These are phyloP conservation scores for Claviceps spartinae DNA, from an alignment of 2,329 filamentous ascomycete species.

Conservation along the genomic window DNA sequence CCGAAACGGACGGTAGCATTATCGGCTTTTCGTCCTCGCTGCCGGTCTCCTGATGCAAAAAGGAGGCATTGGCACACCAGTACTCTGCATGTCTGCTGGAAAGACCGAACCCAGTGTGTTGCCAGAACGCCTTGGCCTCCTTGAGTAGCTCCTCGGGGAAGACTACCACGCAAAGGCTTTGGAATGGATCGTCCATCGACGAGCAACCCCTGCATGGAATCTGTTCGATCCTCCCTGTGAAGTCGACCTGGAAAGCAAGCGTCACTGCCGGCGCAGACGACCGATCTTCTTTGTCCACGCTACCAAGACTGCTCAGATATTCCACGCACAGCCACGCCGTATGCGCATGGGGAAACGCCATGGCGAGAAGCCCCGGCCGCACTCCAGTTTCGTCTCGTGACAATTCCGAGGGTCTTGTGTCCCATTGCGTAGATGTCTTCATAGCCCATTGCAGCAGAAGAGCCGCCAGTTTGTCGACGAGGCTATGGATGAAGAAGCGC, in stretches of 20 bases:
- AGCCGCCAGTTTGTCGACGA: conserved; percentile 11
- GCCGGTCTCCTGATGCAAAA: conserved; percentile 2
- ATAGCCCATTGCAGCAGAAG: conserved; percentile 10
- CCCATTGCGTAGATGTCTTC: not conserved
- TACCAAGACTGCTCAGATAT: conserved; percentile 10
- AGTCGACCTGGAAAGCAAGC: not conserved
- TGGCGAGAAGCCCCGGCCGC: not conserved
- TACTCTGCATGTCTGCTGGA: conserved; percentile 15
- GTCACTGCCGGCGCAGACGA: not conserved
- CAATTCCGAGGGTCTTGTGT: not conserved
- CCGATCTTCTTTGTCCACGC: not conserved
- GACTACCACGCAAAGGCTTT: conserved; percentile 9
- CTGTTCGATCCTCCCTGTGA: not conserved
- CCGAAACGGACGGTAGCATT: not conserved
- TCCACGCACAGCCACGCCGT: conserved; percentile 4
- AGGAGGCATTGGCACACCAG: conserved; percentile 13
- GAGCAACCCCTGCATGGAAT: not conserved
- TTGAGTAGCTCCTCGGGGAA: conserved; percentile 7
- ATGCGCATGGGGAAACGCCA: conserved; percentile 8
- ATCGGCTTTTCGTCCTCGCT: not conserved
- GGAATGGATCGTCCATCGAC: not conserved
- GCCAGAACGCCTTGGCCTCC: conserved; percentile 18
- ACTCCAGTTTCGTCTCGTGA: not conserved
- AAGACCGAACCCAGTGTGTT: conserved; percentile 16
- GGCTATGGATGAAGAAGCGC: conserved; percentile 14